A percentile compares a stretch with the other conserved stretches of the same genome.
These are phyloP conservation scores for Rhodotorula diobovata DNA, from an alignment of 768 basidiomycete species.

Conservation along the genomic window DNA sequence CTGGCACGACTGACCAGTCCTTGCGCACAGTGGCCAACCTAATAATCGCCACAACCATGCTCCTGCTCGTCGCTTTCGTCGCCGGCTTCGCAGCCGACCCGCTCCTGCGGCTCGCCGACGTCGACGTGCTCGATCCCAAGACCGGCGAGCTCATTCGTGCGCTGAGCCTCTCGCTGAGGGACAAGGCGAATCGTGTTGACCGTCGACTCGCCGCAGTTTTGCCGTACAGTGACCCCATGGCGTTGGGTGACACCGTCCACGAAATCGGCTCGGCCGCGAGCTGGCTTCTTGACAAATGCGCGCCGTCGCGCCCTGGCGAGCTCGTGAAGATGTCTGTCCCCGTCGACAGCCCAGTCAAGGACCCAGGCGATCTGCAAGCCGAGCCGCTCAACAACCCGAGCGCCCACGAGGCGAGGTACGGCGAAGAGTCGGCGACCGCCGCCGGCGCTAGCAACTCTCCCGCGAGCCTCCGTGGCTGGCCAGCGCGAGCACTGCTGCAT, in stretches of 20 bases:
- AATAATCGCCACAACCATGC: not conserved
- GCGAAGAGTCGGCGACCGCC: not conserved
- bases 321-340: too few species aligned
- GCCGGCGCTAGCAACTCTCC: accelerated
- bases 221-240: too few species aligned
- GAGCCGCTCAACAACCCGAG: not conserved
- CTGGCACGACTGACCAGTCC: accelerated
- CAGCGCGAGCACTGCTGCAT: not conserved
- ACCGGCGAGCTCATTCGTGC: not conserved
- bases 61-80: not conserved
- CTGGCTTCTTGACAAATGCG: not conserved
- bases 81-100: not conserved
- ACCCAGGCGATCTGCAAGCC: too few species aligned
- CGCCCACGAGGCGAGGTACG: not conserved
- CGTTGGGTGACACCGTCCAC: not conserved
- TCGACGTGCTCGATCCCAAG: not conserved
- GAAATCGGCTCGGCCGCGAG: not conserved
- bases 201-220: too few species aligned
- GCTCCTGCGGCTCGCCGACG: not conserved
- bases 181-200: too few species aligned
- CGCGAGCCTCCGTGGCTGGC: too few species aligned
- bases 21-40: not conserved
- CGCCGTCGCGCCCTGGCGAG: not conserved
- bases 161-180: not conserved
- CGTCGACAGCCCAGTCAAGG: too few species aligned